phyloP scores from a whole-genome alignment of 1,139 yeast genomes.

The Geotrichum candidum region DNA sequence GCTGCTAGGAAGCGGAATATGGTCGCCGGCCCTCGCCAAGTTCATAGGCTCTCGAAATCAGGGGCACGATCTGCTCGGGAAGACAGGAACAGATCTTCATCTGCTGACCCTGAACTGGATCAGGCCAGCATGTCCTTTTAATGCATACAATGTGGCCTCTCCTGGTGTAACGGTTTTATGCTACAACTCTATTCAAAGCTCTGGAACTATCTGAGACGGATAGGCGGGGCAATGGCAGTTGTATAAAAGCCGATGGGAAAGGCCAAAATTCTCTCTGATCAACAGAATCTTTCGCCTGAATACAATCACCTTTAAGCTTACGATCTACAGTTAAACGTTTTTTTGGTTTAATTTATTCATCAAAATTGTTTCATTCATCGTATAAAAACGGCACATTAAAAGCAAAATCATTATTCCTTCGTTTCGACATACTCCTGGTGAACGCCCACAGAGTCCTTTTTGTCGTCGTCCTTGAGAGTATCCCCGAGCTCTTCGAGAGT shows the following conservation, averaged over 20 bases:
- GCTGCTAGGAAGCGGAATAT: background rate
- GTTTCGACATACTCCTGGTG: background rate
- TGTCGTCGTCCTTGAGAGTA: background rate
- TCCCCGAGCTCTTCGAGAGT: background rate
- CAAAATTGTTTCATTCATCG: background rate
- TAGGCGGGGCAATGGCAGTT: background rate
- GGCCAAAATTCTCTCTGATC: too few relatives aligned
- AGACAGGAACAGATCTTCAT: background rate
- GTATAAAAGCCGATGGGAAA: too few relatives aligned
- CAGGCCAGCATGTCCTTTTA: background rate
- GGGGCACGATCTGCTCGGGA: background rate
- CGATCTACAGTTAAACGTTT: background rate
- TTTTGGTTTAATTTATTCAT: background rate
- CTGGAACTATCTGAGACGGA: background rate
- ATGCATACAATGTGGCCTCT: background rate
- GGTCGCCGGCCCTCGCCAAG: background rate
- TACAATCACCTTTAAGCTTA: background rate
- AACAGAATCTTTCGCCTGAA: too few relatives aligned
- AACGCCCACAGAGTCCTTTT: background rate
- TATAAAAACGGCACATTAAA: background rate
- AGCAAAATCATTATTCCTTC: background rate
- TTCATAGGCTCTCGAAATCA: background rate
- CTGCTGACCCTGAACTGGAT: background rate
- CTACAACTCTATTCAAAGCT: background rate
- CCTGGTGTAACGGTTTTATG: background rate